Evolutionary conservation across 345 rosid species (phyloP), one percentile per base, ranked within the genome.

Genomic region (Sisymbrium irio): DNA sequence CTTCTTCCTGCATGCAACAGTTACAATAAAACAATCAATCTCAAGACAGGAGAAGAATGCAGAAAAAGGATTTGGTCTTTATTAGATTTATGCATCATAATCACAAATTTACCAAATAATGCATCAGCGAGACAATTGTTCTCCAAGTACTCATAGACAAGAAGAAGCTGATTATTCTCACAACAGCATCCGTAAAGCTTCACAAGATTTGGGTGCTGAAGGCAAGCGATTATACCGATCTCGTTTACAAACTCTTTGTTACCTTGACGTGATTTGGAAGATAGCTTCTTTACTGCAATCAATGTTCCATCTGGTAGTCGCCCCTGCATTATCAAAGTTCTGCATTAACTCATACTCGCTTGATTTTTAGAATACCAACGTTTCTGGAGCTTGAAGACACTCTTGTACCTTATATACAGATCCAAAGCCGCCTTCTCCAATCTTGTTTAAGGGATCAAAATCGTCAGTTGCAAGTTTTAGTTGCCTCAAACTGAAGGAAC

Each of bases 121-220:
- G 80, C 78, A 14, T 55, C 50, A 0, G 83, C 79, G 9, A 84
- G 87, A 75, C 77, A 62, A 47, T 84, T 84, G 68, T 82, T 84
- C 27, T 82, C 87, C 80, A 81, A 10, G 69, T 79, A 84, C 62
- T 84, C 85, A 11, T 84, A 84, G 8, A 84, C 79, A 9, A 84
- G 69, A 40, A 84, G 58, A 4, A 81, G 59, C 42, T 84, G 85
- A 4, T 69, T 75, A 32, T 68, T 76, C 51, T 82, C 87, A 30
- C 69, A 57, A n/a, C 87, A 84, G 9, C 82, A 84, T 17, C 87
- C 85, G 62, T 72, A 79, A 15, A 84, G 75, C 72, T 71, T 82
- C 27, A 84, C 87, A 28, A 84, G 79, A 46, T 84, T 80, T 0
- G 79, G 83, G 19, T 84, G 87, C 14, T 77, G 77, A 4, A 81